These are phyloP conservation scores for Xylariaceae sp. DNA, from an alignment of 2,329 filamentous ascomycete genomes.

Conservation along the genomic window DNA sequence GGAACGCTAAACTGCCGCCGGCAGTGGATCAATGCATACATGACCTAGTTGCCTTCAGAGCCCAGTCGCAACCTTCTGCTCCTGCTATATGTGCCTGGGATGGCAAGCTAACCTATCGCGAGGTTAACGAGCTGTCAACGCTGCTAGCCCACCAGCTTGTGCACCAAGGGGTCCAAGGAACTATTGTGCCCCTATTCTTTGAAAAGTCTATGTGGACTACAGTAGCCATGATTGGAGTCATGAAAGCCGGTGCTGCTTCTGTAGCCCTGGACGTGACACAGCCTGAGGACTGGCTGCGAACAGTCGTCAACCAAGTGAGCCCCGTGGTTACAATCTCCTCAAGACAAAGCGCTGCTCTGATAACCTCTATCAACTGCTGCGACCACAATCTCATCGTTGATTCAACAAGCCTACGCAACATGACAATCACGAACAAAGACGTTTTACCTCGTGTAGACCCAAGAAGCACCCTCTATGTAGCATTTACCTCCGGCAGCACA, in stretches of 20 bases:
- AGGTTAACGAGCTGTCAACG: constrained; percentile 33
- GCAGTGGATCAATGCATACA: constrained; percentile 8
- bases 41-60: constrained; percentile 13
- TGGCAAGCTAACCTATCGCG: constrained; percentile 35
- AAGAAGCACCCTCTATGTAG: constrained; percentile 11
- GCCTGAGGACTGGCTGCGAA: no score
- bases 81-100: constrained; percentile 37
- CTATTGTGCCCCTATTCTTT: constrained; percentile 39
- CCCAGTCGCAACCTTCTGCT: constrained; percentile 24
- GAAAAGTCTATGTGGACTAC: constrained; percentile 41
- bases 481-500: constrained; percentile 56
- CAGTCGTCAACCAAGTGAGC: no score
- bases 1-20: constrained; percentile 12
- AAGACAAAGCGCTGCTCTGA: no score
- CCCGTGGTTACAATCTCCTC: no score
- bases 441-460: no score
- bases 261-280: no score
- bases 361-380: no score
- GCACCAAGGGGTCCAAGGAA: constrained; percentile 25
- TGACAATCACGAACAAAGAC: no score
- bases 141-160: constrained; percentile 29
- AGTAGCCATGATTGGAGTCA: constrained; percentile 39
- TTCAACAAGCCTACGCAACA: no score
- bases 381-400: no score
- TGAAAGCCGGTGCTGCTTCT: constrained; percentile 40